A percentile compares a stretch with the other conserved stretches of the same genome.
phyloP scores from a whole-genome alignment of 805 yeast species.

The Zygoascus ofunaensis region DNA sequence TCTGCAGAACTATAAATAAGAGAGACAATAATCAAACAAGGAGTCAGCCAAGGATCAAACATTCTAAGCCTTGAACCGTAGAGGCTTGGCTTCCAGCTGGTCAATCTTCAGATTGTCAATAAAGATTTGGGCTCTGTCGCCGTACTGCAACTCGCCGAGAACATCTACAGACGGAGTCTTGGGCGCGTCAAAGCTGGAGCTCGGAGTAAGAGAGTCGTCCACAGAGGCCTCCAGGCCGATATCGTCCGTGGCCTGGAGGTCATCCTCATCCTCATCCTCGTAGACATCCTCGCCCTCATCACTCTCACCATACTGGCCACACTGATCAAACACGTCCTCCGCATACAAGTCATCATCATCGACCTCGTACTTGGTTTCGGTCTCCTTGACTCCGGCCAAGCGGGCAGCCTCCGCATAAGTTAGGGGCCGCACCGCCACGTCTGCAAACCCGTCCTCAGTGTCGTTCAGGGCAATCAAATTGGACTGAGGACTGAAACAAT shows the following conservation, averaged over 20 bases:
- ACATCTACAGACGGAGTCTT: slow-evolving; percentile 11
- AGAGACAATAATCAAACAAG: no score
- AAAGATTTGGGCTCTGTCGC: slow-evolving; percentile 8
- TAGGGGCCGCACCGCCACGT: slow-evolving; percentile 38
- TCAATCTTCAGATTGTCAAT: background rate
- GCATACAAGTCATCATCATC: background rate
- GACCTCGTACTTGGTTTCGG: slow-evolving; percentile 5
- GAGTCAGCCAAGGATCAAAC: no score
- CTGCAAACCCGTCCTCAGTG: slow-evolving; percentile 37
- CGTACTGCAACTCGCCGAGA: slow-evolving; percentile 15
- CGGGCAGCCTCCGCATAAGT: slow-evolving; percentile 49
- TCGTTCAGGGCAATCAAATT: slow-evolving; percentile 2
- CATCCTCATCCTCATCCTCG: slow-evolving; percentile 13
- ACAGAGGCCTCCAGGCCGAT: background rate
- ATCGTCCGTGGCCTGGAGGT: background rate
- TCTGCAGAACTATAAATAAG: no score
- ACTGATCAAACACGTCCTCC: slow-evolving; percentile 16
- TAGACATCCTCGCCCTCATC: slow-evolving; percentile 19
- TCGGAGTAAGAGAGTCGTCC: background rate
- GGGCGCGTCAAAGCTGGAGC: background rate
- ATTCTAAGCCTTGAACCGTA: no score
- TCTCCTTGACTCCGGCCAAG: slow-evolving; percentile 12
- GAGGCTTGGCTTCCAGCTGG: background rate
- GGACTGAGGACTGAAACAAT: background rate
- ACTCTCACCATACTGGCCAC: slow-evolving; percentile 17